Base-by-base conservation (phyloP, 2,329 filamentous ascomycete genomes). In the Xylariales sp. region DNA sequence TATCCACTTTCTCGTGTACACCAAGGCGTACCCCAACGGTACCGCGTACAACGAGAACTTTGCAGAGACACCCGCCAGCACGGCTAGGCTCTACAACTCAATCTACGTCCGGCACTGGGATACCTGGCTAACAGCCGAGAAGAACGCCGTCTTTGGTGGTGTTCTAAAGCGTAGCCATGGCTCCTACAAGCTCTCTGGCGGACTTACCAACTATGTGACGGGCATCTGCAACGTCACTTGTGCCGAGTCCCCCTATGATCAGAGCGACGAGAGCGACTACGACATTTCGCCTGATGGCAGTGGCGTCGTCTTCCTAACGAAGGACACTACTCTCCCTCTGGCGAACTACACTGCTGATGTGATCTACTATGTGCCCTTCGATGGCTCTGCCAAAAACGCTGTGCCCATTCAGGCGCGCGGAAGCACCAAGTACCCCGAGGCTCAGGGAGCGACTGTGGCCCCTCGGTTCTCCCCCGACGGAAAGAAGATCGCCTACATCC, bases 81-180 rank as follows among this genome's bases (percentile, higher is more conserved):
- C 83, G 23, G 87, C 85, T 2, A 83, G 84, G 50, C 82, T 89
- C 57, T 89, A 89, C 72, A 83, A 84, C 52, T 83, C 83, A 8
- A 82, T 86, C 62, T 89, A 87, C 64, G 84, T 88, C 16, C 83
- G 87, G 1, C 87, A 90, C 73, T 90, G 87, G 87, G 87, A 89
- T 71, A 80, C 80, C 49, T 90, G 84, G 73, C 79, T 88, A 16
- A 84, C 83, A 0, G 80, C 84, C 1, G 81, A 87, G 70, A 86
- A 84, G 70, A 87, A 89, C 67, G 82, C 86, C 32, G 81, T 91
- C 46, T 91, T 88, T 77, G 85, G 89, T 1, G 87, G 86, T 48
- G 83, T 83, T n/a, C 73, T 90, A 39, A 79, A 76, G 64, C 64
- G 55, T 8, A 59, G 60, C 36, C 63, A 74, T 23, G 75, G 74